These are phyloP conservation scores for Petunia secreta DNA, from an alignment of 257 asterid genomes.

Conservation along the genomic window DNA sequence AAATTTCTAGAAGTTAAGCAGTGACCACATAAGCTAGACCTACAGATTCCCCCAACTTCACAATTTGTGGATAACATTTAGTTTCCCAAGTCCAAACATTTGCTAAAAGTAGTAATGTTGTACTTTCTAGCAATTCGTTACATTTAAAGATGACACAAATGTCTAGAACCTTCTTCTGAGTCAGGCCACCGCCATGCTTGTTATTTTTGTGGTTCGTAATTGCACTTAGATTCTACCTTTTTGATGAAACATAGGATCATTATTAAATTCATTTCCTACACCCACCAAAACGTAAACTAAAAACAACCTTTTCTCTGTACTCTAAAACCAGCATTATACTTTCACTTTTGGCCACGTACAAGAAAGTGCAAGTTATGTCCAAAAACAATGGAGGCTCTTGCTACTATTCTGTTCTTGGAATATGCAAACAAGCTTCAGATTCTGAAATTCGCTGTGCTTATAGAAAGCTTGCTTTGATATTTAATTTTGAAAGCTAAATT, in stretches of 20 bases:
- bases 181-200: not conserved
- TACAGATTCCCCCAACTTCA: not conserved
- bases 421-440: slow-evolving; percentile 35
- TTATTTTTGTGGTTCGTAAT: not conserved
- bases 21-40: slow-evolving; percentile 26
- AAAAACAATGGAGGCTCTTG: slow-evolving; percentile 9
- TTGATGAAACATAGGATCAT: not conserved
- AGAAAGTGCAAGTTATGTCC: slow-evolving; percentile 6
- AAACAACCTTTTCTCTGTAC: not conserved
- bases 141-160: not conserved
- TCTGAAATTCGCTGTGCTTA: slow-evolving; percentile 37
- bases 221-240: not conserved
- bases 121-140: not conserved
- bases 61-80: slow-evolving; percentile 27
- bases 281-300: not conserved
- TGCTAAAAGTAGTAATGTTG: not conserved
- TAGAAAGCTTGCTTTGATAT: slow-evolving; percentile 35
- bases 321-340: not conserved
- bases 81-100: not conserved
- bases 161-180: slow-evolving; percentile 38
- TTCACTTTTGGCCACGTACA: not conserved
- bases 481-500: no score
- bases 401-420: slow-evolving; percentile 32
- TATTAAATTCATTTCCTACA: not conserved
- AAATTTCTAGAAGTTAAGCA: not conserved